Percentiles rank a stretch among this genome's conserved stretches.
phyloP scores from a whole-genome alignment of 768 basidiomycete genomes.

The Chalciporus piperatus region DNA sequence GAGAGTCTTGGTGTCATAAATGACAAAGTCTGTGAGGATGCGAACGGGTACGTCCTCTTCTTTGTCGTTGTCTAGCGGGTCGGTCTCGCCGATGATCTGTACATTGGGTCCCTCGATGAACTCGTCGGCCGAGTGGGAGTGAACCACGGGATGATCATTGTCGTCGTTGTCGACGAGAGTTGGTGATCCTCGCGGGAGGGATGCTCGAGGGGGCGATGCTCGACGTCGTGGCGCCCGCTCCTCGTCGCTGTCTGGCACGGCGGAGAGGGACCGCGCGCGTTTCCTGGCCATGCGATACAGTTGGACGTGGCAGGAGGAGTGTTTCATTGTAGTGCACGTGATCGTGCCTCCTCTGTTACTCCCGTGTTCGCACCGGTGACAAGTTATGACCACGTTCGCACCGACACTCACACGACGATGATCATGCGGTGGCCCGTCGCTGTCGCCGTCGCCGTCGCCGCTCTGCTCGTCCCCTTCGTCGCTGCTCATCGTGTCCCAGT shows the following conservation, averaged over 20 bases:
- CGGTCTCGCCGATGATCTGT: constrained; percentile 43
- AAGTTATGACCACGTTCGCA: no score
- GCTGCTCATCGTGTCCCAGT: constrained; percentile 8
- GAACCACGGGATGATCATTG: background rate
- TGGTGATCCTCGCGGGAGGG: background rate
- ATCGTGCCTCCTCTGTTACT: no score
- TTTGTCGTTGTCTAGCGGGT: constrained; percentile 20
- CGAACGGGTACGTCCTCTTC: constrained; percentile 53
- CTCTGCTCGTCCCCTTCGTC: constrained; percentile 5
- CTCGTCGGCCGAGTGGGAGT: constrained; percentile 25
- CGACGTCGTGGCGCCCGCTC: constrained; percentile 1
- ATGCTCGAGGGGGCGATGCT: constrained; percentile 5
- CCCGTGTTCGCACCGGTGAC: background rate
- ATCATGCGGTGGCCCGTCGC: constrained; percentile 3
- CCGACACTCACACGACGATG: constrained; percentile 7
- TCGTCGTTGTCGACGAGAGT: background rate
- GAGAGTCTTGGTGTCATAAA: constrained; percentile 43
- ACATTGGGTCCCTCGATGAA: constrained; percentile 41
- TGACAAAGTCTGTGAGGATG: constrained; percentile 48
- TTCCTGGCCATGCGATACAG: constrained; percentile 13
- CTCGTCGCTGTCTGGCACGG: constrained; percentile 17
- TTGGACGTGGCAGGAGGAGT: background rate
- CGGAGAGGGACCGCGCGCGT: constrained; percentile 21
- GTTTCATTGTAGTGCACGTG: background rate
- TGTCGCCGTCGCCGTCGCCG: constrained; percentile 2